Evolutionary conservation across 345 rosid genomes (phyloP).

Genomic region (Brassica napus): DNA sequence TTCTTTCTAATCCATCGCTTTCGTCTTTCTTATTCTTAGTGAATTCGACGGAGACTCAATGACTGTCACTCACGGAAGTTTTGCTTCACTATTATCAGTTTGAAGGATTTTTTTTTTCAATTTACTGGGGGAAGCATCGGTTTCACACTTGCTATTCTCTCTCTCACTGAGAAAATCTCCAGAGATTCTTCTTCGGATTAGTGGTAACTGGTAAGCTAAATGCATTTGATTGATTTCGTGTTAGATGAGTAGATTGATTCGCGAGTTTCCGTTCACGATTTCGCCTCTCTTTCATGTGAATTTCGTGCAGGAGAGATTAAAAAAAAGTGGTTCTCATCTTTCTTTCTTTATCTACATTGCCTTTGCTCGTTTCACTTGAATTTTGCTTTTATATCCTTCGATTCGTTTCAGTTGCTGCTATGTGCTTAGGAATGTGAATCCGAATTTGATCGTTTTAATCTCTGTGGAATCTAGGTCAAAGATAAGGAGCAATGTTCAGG

Average conservation of each 20-base stretch:
- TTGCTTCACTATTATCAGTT: neutral
- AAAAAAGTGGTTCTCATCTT: conserved; percentile 8
- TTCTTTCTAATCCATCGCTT: neutral
- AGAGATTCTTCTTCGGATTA: neutral
- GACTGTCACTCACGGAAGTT: conserved; percentile 11
- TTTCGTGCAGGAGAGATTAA: conserved; percentile 4
- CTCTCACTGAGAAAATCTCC: conserved; percentile 1
- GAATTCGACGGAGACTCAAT: conserved; percentile 14
- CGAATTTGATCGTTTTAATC: neutral
- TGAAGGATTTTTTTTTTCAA: neutral
- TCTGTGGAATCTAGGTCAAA: neutral
- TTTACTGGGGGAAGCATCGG: neutral
- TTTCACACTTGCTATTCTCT: conserved; percentile 19
- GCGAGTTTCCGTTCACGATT: conserved; percentile 32
- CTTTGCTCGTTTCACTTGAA: conserved; percentile 10
- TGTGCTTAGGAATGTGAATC: conserved; percentile 1
- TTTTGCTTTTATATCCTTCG: conserved; percentile 1
- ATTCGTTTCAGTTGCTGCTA: conserved; percentile 2
- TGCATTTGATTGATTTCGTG: neutral
- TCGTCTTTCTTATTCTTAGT: neutral
- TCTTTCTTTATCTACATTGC: neutral
- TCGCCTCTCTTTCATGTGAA: conserved; percentile 18
- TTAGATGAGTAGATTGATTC: conserved; percentile 24
- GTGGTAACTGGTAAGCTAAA: conserved; percentile 28
- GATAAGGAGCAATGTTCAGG: conserved; percentile 30